Base-by-base conservation (phyloP, 176 grass and related monocot genomes). In the Musa itinerans region DNA sequence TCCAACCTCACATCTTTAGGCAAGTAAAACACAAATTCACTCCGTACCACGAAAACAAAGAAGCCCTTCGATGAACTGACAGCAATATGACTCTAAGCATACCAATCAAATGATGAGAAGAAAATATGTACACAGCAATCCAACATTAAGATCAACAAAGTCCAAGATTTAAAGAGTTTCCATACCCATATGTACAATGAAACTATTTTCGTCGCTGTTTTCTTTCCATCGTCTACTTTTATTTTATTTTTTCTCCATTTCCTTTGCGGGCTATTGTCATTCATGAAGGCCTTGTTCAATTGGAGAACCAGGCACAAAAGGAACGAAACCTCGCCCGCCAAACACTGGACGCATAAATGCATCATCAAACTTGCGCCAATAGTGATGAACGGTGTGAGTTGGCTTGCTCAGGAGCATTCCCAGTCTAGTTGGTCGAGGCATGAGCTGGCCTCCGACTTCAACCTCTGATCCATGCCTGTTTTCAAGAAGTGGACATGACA, bases 281-380 rank as follows among this genome's bases (percentile, higher is more conserved):
- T 11, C 91, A n/a, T 81, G 81, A 16, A 84, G n/a, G 54, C 68
- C 89, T 7, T 83, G 85, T 34, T 99, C 96, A 11, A 61, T 84
- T 22, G 96, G 96, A 10, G 90, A 94, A 25, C 96, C 96, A 0
- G 96, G 90, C 56, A 86, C 80, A 74, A 51, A 92, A 8, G 91
- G 96, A 72, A 89, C 88, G 0, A 99, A 99, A 23, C 96, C 96
- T 1, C 96, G 88, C 0, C 96, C 96, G 0, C 96, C 96, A 7
- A 99, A 99, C 71, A 99, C 23, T 0, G 96, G 96, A n/a, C 96
- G 88, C 96, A 99, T 99, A 68, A 94, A 27, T 0, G 96, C 91
- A 16, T 99, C 22, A 1, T 99, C 96, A 11, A 99, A 99, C 83
- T 95, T 99, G 85, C 96, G 90, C 96, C 96, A 99, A 58, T 95